phyloP scores from a whole-genome alignment of 768 basidiomycete species.

The Holtermannia corniformis region DNA sequence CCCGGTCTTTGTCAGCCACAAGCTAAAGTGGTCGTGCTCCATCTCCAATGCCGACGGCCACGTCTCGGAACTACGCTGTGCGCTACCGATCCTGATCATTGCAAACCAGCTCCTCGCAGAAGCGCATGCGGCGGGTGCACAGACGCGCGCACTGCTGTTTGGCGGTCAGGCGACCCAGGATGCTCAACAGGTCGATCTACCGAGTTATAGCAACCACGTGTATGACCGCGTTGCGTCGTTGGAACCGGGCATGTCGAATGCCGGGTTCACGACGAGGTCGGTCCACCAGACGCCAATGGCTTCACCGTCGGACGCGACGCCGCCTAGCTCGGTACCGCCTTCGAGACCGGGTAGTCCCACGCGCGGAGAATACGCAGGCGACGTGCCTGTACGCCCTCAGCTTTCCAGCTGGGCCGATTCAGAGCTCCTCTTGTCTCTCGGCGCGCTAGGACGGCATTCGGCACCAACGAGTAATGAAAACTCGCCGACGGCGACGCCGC shows the following conservation, averaged over 20 bases:
- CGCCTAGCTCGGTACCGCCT: slow-evolving; percentile 24
- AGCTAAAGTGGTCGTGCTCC: slow-evolving; percentile 56
- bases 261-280: slow-evolving; percentile 17
- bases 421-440: slow-evolving; percentile 64
- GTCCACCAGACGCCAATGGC: slow-evolving; percentile 20
- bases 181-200: slow-evolving; percentile 64
- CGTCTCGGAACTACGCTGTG: slow-evolving; percentile 87
- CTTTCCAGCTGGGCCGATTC: slow-evolving; percentile 66
- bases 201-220: slow-evolving; percentile 80
- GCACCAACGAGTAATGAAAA: slow-evolving; percentile 15
- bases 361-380: slow-evolving; percentile 13
- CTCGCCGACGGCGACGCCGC: slow-evolving; percentile 37
- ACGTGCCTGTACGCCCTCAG: slow-evolving; percentile 34
- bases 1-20: slow-evolving; percentile 65
- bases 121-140: slow-evolving; percentile 60
- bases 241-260: slow-evolving; percentile 24
- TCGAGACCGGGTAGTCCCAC: slow-evolving; percentile 23
- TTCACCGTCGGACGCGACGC: slow-evolving; percentile 23
- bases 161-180: slow-evolving; percentile 45
- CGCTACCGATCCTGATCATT: slow-evolving; percentile 76
- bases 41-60: slow-evolving; percentile 84
- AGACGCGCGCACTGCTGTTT: slow-evolving; percentile 64
- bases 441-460: slow-evolving; percentile 40
- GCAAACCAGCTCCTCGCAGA: slow-evolving; percentile 64
- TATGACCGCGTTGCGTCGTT: slow-evolving; percentile 64